Evolutionary conservation across 768 basidiomycete species (phyloP).

Genomic region (Podaxis sp.): DNA sequence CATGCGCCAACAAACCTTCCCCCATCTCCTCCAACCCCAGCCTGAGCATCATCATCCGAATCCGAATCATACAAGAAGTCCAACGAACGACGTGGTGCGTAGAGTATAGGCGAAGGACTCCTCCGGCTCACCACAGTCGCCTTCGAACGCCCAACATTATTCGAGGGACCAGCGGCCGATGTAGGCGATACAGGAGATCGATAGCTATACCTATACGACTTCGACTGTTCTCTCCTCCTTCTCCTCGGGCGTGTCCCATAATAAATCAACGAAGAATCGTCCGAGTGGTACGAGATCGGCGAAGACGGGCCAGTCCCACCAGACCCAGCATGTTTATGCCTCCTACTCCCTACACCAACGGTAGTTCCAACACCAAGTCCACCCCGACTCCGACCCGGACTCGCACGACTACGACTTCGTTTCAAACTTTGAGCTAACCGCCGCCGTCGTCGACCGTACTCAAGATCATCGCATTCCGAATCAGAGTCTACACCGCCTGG

Average conservation of each 20-base stretch:
- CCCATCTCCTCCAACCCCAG: background rate
- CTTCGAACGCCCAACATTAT: background rate
- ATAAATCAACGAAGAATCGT: conserved; percentile 5
- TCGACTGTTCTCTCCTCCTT: conserved; percentile 19
- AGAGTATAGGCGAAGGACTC: conserved; percentile 5
- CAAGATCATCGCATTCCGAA: background rate
- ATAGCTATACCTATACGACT: conserved; percentile 23
- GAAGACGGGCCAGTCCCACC: background rate
- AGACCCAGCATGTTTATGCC: background rate
- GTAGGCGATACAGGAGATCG: conserved; percentile 13
- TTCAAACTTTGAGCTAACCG: background rate
- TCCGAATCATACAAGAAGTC: conserved; percentile 5
- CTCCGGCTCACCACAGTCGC: background rate
- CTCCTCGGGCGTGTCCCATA: conserved; percentile 9
- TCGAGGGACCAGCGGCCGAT: background rate
- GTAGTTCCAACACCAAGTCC: background rate
- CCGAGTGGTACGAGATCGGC: conserved; percentile 8
- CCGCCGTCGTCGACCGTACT: background rate
- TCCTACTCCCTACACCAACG: background rate
- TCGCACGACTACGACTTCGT: background rate
- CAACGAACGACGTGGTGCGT: conserved; percentile 1
- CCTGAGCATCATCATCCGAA: background rate
- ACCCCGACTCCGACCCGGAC: background rate
- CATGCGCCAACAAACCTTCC: background rate
- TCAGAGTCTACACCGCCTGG: background rate